Evolutionary conservation across 257 asterid species (phyloP), one percentile per base, ranked within the genome.

Genomic region (Handroanthus guayacan): DNA sequence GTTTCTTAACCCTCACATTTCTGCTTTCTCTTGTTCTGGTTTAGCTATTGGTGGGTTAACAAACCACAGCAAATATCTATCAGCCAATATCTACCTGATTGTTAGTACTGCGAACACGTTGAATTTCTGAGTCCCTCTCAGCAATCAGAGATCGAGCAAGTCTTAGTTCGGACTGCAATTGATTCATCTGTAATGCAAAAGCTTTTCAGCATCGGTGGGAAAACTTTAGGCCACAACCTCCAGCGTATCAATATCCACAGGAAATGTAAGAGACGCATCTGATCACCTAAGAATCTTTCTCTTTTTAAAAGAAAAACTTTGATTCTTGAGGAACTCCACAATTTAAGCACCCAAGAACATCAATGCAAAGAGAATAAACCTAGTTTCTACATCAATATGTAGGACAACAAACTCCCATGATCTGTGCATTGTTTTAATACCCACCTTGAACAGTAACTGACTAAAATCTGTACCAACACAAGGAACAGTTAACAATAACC

Each of bases 141-240:
- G 94, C 97, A 81, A 95, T 88, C 83, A 95, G 78, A 69, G 98
- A 93, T 76, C 98, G 89, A 56, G 99, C 97, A 80, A 93, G 97
- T 71, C 89, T 85, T 52, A 95, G 83, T 84, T 95, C 98, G 77
- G 99, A 91, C 80, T 93, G 99, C 83, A 91, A 76, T 63, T 93
- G 98, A 82, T 93, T 93, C 96, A 95, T 90, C 98, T 95, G 90
- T 85, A 80, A 79, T 75, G 82, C 47, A 70, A 62, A 69, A 78
- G 50, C 14, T 60, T 71, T 41, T 78, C 54, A 82, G 77, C 66
- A 51, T 75, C 41, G 54, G 62, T 45, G 60, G 39, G 14, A 20
- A 69, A 60, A 34, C 38, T 31, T 47, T 44, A 51, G 69, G 51
- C 76, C 11, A 47, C 12, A 72, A 57, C 66, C 36, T 50, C 51